Evolutionary conservation across 805 yeast genomes (phyloP).

Genomic region (Kodamaea laetipori): DNA sequence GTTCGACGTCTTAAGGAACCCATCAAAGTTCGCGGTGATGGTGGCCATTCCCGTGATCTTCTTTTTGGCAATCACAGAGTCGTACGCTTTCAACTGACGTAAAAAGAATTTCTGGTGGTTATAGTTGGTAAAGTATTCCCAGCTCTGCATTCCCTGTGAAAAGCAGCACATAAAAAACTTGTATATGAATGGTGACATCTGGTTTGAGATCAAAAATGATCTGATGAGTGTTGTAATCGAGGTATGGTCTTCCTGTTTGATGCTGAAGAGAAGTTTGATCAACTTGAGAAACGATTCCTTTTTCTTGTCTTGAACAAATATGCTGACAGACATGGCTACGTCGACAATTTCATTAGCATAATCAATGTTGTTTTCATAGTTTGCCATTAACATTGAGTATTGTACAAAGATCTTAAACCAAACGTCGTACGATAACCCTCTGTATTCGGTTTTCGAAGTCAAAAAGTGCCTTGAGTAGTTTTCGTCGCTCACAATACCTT

Average conservation of each 20-base stretch:
- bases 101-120: conserved; percentile 88
- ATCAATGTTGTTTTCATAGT: conserved; percentile 64
- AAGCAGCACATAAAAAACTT: conserved; percentile 69
- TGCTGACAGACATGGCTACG: conserved; percentile 75
- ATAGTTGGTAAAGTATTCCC: conserved; percentile 67
- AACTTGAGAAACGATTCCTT: conserved; percentile 62
- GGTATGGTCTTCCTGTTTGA: conserved; percentile 49
- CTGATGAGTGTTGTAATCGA: conserved; percentile 62
- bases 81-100: conserved; percentile 88
- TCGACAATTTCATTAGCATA: conserved; percentile 55
- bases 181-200: conserved; percentile 70
- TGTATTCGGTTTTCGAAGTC: conserved; percentile 59
- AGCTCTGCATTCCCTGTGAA: conserved; percentile 58
- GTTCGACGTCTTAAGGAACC: conserved; percentile 32
- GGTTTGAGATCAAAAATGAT: conserved; percentile 63
- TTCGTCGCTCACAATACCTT: conserved; percentile 47
- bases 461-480: conserved; percentile 31
- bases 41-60: conserved; percentile 79
- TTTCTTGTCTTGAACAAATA: conserved; percentile 66
- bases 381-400: conserved; percentile 67
- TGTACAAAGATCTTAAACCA: conserved; percentile 90
- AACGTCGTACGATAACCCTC: conserved; percentile 73
- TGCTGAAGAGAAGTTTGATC: conserved; percentile 64
- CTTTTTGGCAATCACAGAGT: conserved; percentile 56
- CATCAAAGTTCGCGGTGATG: conserved; percentile 55